Base-by-base conservation (phyloP, 2,329 filamentous ascomycete genomes). In the Hymenoscyphus fructigenus region DNA sequence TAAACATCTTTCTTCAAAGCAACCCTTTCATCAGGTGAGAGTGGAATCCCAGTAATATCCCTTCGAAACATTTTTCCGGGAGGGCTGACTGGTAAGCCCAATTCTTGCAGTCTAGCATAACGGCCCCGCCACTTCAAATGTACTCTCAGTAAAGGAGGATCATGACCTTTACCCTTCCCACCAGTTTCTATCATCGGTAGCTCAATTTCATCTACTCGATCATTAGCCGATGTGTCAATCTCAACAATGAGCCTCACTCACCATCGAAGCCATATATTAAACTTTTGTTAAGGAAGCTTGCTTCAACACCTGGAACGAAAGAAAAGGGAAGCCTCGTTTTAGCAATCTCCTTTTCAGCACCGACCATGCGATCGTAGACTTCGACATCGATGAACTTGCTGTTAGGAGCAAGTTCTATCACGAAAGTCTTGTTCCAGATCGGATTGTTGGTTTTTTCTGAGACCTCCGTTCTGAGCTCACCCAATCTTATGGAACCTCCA, bases 61-160 rank as follows among this genome's bases (percentile, higher is more conserved):
- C 26, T 12, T 26, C 59, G 38, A 29, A 71, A 71, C 68, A 71
- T 69, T 60, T 71, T 71, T 5, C 68, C 70, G 5, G 70, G 70
- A 7, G 67, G 65, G 3, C 20, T 2, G 5, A 59, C 58, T 10
- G 63, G 64, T 12, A 71, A 57, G 12, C 60, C 61, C 7, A 61
- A 44, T 28, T 63, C 55, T 23, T 69, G 34, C 29, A 67, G 58
- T 47, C 36, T 64, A 6, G 17, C 32, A 10, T 64, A 57, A 20
- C 69, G 68, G 23, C 69, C 68, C 6, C 55, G 17, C 69, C 68
- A 70, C 23, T 62, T 62, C 53, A 71, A 53, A 32, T 60, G 58
- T 14, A 71, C 28, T 41, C 57, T 67, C 17, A 70, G 34, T 3
- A 61, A 59, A 28, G 60, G 57, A n/a, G 65, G 38, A 5, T 65